Evolutionary conservation across 495 filamentous ascomycete genomes (phyloP).

Genomic region (Saxispiralis lemnorum): DNA sequence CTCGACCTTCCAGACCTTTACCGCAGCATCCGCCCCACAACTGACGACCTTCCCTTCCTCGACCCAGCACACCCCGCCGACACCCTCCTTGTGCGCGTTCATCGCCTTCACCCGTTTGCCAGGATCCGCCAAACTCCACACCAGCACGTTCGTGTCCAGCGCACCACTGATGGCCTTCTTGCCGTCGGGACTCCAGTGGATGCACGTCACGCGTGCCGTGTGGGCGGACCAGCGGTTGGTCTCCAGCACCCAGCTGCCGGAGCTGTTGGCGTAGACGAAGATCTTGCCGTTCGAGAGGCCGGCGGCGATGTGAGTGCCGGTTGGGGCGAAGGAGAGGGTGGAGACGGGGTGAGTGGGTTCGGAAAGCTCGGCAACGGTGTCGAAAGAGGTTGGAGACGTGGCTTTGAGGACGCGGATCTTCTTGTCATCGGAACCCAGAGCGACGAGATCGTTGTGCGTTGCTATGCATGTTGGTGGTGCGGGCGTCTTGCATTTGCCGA

Average conservation of each 20-base stretch:
- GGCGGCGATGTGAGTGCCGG: constrained; percentile 55
- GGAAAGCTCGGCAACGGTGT: constrained; percentile 29
- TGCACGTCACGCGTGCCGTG: constrained; percentile 64
- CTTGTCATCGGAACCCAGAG: constrained; percentile 57
- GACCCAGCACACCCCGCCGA: constrained; percentile 76
- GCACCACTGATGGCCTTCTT: constrained; percentile 67
- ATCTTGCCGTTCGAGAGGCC: constrained; percentile 80
- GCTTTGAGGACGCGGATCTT: constrained; percentile 52
- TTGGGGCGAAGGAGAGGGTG: constrained; percentile 58
- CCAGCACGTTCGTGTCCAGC: constrained; percentile 75
- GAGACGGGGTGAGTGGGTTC: constrained; percentile 41
- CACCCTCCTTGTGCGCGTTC: constrained; percentile 89
- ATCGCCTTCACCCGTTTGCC: constrained; percentile 58
- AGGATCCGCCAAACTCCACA: constrained; percentile 77
- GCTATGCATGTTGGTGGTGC: constrained; percentile 37
- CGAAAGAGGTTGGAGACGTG: constrained; percentile 29
- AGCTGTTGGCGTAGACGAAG: constrained; percentile 41
- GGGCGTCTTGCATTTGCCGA: constrained; percentile 23
- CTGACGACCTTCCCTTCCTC: constrained; percentile 54
- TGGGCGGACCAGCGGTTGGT: constrained; percentile 83
- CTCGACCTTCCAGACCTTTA: constrained; percentile 77
- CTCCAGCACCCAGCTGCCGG: constrained; percentile 34
- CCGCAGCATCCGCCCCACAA: constrained; percentile 67
- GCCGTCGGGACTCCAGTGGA: constrained; percentile 63
- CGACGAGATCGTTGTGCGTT: constrained; percentile 45